Conservation (phyloP, 352 stramenopile genomes). For the Halophytophthora polymorphica region DNA sequence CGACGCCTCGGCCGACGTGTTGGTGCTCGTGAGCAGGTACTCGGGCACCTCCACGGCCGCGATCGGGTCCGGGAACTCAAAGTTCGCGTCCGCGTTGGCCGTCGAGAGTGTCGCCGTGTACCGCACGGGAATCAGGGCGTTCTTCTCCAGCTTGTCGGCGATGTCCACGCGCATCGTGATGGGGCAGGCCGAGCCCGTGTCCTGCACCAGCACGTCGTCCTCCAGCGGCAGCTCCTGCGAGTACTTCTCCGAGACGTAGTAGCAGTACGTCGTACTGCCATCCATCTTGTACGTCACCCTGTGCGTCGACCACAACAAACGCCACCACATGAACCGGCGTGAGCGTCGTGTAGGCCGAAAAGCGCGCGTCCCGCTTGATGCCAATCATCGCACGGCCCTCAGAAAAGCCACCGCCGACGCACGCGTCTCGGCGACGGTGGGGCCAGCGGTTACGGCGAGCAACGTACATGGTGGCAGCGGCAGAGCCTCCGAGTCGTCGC, state of each 20-base stretch:
- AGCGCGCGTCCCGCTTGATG: background rate
- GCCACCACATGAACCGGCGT: background rate
- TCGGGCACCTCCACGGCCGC: slow-evolving; percentile 38
- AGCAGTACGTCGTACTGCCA: slow-evolving; percentile 79
- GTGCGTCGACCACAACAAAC: background rate
- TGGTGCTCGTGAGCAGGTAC: slow-evolving; percentile 31
- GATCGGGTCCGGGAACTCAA: slow-evolving; percentile 57
- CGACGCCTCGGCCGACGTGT: slow-evolving; percentile 14
- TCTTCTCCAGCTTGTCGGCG: slow-evolving; percentile 41
- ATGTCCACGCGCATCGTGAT: slow-evolving; percentile 68
- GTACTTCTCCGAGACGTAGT: slow-evolving; percentile 68
- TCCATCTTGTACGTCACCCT: slow-evolving; percentile 72
- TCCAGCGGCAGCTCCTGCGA: slow-evolving; percentile 39
- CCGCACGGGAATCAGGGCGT: slow-evolving; percentile 44
- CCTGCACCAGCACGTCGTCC: slow-evolving; percentile 39
- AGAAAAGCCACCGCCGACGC: no score
- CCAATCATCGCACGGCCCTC: no score
- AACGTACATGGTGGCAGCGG: slow-evolving; percentile 22
- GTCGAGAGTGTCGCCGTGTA: slow-evolving; percentile 69
- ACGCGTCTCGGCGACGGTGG: no score
- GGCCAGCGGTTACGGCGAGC: no score
- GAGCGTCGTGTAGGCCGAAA: slow-evolving; percentile 2
- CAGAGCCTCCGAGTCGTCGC: no score
- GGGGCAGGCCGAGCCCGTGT: slow-evolving; percentile 45
- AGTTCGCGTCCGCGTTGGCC: slow-evolving; percentile 33